Evolutionary conservation across 169 alveolate species (phyloP).

Genomic region (Cryptosporidium ubiquitum): DNA sequence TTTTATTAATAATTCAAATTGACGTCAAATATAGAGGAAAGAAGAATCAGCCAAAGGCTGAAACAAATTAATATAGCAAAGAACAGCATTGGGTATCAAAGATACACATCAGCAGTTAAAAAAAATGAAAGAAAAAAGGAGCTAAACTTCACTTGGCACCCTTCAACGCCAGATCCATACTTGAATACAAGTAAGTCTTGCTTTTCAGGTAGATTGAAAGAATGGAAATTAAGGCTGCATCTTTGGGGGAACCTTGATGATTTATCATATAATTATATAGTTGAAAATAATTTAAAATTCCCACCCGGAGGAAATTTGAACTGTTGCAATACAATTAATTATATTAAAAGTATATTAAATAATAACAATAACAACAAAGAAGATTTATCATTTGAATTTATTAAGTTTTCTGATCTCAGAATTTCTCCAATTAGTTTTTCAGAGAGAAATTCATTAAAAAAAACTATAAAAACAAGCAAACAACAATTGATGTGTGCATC

Average conservation of each 20-base stretch:
- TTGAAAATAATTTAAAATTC: conserved; percentile 33
- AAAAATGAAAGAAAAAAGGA: conserved; percentile 44
- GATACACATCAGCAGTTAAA: conserved; percentile 54
- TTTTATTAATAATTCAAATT: neutral
- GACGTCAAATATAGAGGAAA: conserved; percentile 14
- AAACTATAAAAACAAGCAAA: neutral
- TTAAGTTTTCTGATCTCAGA: neutral
- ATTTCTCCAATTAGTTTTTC: conserved; percentile 37
- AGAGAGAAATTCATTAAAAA: neutral
- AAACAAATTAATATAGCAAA: conserved; percentile 61
- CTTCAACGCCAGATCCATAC: conserved; percentile 50
- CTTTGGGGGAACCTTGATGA: conserved; percentile 71
- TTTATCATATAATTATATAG: conserved; percentile 4
- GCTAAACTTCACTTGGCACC: conserved; percentile 39
- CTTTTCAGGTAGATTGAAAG: conserved; percentile 56
- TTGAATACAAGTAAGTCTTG: conserved; percentile 55
- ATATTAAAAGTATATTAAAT: neutral
- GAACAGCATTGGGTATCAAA: conserved; percentile 49
- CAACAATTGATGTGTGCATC: neutral
- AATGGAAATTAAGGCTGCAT: conserved; percentile 69
- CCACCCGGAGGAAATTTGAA: conserved; percentile 30
- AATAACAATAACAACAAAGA: neutral
- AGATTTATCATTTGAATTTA: neutral
- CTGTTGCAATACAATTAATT: neutral
- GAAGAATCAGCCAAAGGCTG: conserved; percentile 72